Base-by-base conservation (phyloP, 768 basidiomycete genomes). In the Xanthoconium purpureum region DNA sequence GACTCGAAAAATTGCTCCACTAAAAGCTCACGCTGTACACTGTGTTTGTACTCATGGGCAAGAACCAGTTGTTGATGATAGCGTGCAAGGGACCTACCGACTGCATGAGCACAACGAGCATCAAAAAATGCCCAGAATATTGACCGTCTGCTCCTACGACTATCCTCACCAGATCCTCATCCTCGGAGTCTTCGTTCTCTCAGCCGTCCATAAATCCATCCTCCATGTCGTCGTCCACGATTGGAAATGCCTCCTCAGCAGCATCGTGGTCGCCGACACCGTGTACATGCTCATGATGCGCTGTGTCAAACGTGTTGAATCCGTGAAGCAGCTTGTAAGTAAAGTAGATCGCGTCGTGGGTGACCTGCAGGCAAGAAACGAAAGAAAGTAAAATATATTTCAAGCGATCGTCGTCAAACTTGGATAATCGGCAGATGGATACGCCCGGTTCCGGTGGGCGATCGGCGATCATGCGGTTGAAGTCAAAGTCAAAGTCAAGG, bases 291-390 rank as follows among this genome's bases (percentile, higher is more conserved):
- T 11, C 17, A 20, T 46, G 49, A 2, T 32, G 50, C 12, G 17
- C 32, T 12, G 45, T 4, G 39, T 47, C 55, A 20, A 10, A 32
- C 3, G 8, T 17, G 14, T 17, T 42, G 15, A 12, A 39, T 5
- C 33, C n/a, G 13, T n/a, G 43, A 8, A 54, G 57, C 0, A 70
- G 61, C 18, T 36, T 55, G 47, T 69, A 69, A 52, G 79, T 83
- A 36, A 83, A 59, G 56, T 48, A 85, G 13, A 84, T 56, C 0
- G 78, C 79, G 0, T 80, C 80, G 29, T 80, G 77, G 0, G 80
- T 80, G 71, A 84, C 75, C 63, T 84, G 82, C 20, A 84, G 73
- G 61, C 82, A 85, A 28, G 75, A 75, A n/a, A 83, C 63, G 36
- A 40, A 57, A 20, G 63, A 53, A n/a, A 68, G 60, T n/a, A n/a